A percentile compares a stretch with the other conserved stretches of the same genome.
Evolutionary conservation across 441 rosid species (phyloP).

Genomic region (Eruca vesicaria): DNA sequence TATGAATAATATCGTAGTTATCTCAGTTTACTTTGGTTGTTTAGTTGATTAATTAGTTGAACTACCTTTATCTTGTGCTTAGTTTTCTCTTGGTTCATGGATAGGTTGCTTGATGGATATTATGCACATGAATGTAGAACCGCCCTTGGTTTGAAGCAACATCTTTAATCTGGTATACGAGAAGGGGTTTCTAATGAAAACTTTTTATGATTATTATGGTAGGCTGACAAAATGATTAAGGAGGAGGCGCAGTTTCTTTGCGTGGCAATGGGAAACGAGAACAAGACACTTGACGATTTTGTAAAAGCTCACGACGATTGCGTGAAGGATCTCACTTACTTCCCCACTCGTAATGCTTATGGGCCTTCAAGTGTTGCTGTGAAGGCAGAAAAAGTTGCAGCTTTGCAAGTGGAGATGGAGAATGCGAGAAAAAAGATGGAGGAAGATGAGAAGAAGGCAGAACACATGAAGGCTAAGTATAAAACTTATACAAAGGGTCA

Average conservation of each 20-base stretch:
- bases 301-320: constrained; percentile 89
- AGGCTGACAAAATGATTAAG: constrained; percentile 74
- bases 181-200: not conserved
- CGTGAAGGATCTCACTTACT: constrained; percentile 91
- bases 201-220: constrained; percentile 22
- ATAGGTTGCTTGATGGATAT: not conserved
- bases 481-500: constrained; percentile 89
- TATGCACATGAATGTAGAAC: not conserved
- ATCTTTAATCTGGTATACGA: not conserved
- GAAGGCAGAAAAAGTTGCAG: constrained; percentile 82
- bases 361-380: constrained; percentile 97
- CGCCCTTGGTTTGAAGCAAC: constrained; percentile 9
- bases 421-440: constrained; percentile 69
- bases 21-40: not conserved
- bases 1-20: not conserved
- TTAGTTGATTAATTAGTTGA: not conserved
- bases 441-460: constrained; percentile 85
- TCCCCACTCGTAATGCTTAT: constrained; percentile 85
- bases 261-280: constrained; percentile 88
- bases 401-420: constrained; percentile 81
- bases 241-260: constrained; percentile 75
- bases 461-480: constrained; percentile 75
- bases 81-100: constrained; percentile 1
- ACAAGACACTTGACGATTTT: constrained; percentile 78
- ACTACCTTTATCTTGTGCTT: not conserved